Base-by-base conservation (phyloP, 495 filamentous ascomycete species). In the Aspergillus baeticus region DNA sequence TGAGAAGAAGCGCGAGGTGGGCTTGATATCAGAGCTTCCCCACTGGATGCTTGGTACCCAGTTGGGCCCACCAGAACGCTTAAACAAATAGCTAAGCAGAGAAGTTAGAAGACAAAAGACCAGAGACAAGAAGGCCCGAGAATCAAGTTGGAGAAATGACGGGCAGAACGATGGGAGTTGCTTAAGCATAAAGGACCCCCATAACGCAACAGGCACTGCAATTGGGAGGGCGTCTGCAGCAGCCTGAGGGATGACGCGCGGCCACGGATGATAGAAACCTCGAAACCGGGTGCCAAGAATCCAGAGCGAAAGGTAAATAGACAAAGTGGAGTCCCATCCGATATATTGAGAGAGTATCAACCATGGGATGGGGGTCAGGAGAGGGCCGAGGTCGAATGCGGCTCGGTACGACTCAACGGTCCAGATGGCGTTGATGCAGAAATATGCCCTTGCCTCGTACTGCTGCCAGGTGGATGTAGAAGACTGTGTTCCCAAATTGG, bases 331-430 rank as follows among this genome's bases (percentile, higher is more conserved):
- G 2, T 54, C 46, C 56, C 59, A 63, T 10, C 53, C 50, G 10
- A 58, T 6, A 17, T 55, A 35, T 10, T 53, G 15, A 14, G 61
- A 51, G 11, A 50, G 21, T 6, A 62, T 38, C 3, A 44, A 46
- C 46, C 60, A 67, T 4, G 43, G 46, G 10, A 62, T 29, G 1
- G 59, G 33, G 17, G 59, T 67, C 34, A 41, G 7, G 11, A 63
- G 6, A 11, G 45, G 49, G 1, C 43, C 34, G 21, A 58, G 34
- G 6, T 23, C 22, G 31, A 63, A 63, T 10, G 14, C 49, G 13
- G 10, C 13, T 3, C 64, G 53, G 35, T 62, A 55, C 8, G 64
- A 67, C 37, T 67, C 64, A n/a, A 67, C 6, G 23, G 35, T 48
- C 58, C 58, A 64, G 7, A 64, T 7, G 10, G 33, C 48, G 54